Percentiles rank a stretch among this genome's conserved stretches.
Evolutionary conservation across 176 grass and related monocot genomes (phyloP).

Genomic region (Rhynchospora tenuis): DNA sequence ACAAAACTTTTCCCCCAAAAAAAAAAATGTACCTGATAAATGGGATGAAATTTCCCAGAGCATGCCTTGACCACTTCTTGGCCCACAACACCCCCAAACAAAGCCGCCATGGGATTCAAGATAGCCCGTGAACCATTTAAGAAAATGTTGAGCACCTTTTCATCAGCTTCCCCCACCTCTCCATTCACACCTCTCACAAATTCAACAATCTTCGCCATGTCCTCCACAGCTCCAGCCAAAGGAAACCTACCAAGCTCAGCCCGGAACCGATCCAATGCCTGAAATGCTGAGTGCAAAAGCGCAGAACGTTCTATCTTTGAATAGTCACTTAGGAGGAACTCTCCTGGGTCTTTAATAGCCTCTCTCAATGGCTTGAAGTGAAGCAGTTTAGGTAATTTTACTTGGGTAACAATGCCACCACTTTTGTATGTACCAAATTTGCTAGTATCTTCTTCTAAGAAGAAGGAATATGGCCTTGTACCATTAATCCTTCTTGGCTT

Average conservation of each 20-base stretch:
- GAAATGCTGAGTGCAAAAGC: constrained; percentile 83
- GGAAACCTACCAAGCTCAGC: constrained; percentile 56
- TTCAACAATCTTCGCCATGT: constrained; percentile 51
- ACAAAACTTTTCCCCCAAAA: background rate
- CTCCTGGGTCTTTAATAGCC: constrained; percentile 74
- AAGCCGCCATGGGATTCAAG: constrained; percentile 92
- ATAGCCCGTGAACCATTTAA: constrained; percentile 65
- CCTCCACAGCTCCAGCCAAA: constrained; percentile 58
- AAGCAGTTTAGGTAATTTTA: constrained; percentile 78
- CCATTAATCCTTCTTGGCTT: constrained; percentile 78
- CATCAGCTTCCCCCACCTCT: constrained; percentile 67
- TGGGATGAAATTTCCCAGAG: constrained; percentile 90
- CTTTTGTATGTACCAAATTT: constrained; percentile 56
- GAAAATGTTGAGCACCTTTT: constrained; percentile 67
- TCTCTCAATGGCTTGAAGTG: constrained; percentile 81
- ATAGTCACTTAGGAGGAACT: constrained; percentile 91
- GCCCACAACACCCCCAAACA: constrained; percentile 88
- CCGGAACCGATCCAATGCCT: constrained; percentile 83
- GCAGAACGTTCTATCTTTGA: constrained; percentile 83
- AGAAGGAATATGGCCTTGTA: constrained; percentile 80
- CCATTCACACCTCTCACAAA: constrained; percentile 53
- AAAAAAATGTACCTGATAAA: constrained; percentile 60
- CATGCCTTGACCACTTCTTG: constrained; percentile 94
- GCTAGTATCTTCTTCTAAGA: constrained; percentile 80
- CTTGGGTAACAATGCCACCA: constrained; percentile 85